These are phyloP conservation scores for Isatis tinctoria DNA, from an alignment of 345 rosid species.

Conservation along the genomic window DNA sequence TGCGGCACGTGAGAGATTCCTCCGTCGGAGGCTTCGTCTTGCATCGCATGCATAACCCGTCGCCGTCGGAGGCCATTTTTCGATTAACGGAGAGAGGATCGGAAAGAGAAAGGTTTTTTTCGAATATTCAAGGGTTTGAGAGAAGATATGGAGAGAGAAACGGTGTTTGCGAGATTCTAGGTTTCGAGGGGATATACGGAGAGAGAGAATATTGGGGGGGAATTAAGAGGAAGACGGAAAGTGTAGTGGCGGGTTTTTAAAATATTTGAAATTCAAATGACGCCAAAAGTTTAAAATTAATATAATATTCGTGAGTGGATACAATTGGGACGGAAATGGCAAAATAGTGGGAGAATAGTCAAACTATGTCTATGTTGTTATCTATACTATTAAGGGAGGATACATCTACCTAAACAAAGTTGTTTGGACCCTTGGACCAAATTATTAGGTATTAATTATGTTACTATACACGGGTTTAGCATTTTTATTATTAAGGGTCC, in stretches of 20 bases:
- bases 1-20: slow-evolving; percentile 25
- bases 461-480: no score
- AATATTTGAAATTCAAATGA: not conserved
- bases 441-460: no score
- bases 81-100: not conserved
- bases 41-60: not conserved
- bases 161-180: not conserved
- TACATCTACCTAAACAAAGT: no score
- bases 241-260: not conserved
- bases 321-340: no score
- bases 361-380: no score
- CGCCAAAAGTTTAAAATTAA: not conserved
- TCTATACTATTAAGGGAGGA: no score
- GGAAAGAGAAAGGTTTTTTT: not conserved
- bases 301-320: no score
- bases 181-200: not conserved
- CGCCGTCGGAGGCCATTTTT: not conserved
- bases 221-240: not conserved
- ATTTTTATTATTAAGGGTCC: no score
- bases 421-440: no score
- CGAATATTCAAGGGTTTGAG: not conserved
- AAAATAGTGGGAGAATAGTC: no score
- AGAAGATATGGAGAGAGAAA: not conserved
- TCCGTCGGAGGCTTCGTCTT: not conserved
- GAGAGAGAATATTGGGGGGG: not conserved